phyloP scores from a whole-genome alignment of 352 stramenopile species.

The Phytophthora podocarpi region DNA sequence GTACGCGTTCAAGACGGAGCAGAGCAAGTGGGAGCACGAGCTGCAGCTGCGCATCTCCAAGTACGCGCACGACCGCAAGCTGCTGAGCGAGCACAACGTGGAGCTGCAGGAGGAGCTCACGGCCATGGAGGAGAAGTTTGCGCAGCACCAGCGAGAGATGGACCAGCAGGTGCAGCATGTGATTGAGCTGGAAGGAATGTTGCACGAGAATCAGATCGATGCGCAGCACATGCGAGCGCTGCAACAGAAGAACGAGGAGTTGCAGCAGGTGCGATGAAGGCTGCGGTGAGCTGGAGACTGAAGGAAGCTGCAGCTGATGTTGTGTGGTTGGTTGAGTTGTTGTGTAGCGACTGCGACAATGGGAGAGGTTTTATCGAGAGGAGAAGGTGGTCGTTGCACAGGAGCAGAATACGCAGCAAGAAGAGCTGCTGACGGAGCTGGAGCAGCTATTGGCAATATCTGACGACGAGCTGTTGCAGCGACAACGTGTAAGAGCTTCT shows the following conservation, averaged over 20 bases:
- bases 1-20: constrained; percentile 79
- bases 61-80: constrained; percentile 79
- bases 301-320: neutral
- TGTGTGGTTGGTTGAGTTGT: neutral
- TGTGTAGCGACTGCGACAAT: constrained; percentile 56
- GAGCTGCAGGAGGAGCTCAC: constrained; percentile 67
- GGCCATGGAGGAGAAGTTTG: constrained; percentile 54
- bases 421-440: constrained; percentile 59
- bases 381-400: constrained; percentile 43
- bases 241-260: constrained; percentile 43
- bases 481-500: constrained; percentile 5
- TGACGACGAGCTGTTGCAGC: constrained; percentile 30
- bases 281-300: neutral
- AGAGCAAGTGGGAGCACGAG: constrained; percentile 85
- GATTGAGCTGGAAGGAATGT: constrained; percentile 65
- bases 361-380: constrained; percentile 60
- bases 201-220: constrained; percentile 52
- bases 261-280: constrained; percentile 41
- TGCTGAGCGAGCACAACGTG: constrained; percentile 83
- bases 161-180: constrained; percentile 63
- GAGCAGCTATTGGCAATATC: constrained; percentile 48
- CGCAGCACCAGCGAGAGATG: constrained; percentile 54
- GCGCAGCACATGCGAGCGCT: constrained; percentile 43
- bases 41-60: constrained; percentile 77
- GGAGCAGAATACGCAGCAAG: constrained; percentile 48